Conservation (phyloP, 495 filamentous ascomycete genomes). For the Penicillium subrubescens region DNA sequence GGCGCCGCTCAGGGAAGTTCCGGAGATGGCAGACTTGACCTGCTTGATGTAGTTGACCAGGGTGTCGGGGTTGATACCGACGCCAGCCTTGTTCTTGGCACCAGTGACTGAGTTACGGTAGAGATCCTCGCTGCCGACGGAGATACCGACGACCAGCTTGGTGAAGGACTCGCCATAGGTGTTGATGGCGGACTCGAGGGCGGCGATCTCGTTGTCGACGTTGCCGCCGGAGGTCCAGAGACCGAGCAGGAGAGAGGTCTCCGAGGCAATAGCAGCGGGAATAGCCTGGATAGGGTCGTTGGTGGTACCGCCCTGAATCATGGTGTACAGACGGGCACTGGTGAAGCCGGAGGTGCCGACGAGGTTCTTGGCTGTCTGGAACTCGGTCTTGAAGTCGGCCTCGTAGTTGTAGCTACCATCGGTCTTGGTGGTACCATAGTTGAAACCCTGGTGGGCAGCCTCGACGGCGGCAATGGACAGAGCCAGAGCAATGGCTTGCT, state of each 20-base stretch:
- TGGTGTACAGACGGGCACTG: conserved; percentile 68
- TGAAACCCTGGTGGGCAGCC: conserved; percentile 72
- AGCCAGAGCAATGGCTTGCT: conserved; percentile 46
- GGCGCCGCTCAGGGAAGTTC: conserved; percentile 55
- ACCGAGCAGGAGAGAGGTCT: conserved; percentile 73
- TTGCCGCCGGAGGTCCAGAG: conserved; percentile 75
- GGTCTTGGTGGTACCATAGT: conserved; percentile 69
- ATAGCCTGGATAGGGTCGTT: conserved; percentile 68
- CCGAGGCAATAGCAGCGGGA: conserved; percentile 73
- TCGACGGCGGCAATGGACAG: conserved; percentile 45
- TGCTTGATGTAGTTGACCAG: conserved; percentile 68
- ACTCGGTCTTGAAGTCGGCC: conserved; percentile 69
- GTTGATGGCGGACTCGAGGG: conserved; percentile 63
- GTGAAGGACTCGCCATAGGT: conserved; percentile 64
- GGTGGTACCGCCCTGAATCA: conserved; percentile 61
- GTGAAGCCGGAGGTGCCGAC: conserved; percentile 72
- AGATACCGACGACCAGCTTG: conserved; percentile 76
- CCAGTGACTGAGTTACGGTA: conserved; percentile 74
- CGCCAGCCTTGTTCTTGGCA: conserved; percentile 51
- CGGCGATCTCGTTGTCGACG: conserved; percentile 69
- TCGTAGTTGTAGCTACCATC: conserved; percentile 64
- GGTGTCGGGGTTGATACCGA: conserved; percentile 58
- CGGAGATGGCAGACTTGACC: conserved; percentile 58
- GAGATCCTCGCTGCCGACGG: conserved; percentile 87
- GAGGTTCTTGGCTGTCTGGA: conserved; percentile 69